phyloP scores from a whole-genome alignment of 371 early-diverging fungal genomes.

The Mucor saturninus region DNA sequence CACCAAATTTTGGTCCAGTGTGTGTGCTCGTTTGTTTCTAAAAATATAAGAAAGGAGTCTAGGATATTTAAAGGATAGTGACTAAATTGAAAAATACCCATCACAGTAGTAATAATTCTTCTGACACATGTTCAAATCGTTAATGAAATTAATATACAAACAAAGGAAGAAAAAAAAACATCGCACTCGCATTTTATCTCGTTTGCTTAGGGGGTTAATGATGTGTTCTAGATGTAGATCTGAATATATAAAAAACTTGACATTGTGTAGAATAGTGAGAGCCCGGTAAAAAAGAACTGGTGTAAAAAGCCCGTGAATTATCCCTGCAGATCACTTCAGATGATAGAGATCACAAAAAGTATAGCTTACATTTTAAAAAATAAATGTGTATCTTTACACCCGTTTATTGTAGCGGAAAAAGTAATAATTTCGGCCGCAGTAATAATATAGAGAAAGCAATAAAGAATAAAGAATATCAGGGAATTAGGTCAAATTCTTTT shows the following conservation, averaged over 20 bases:
- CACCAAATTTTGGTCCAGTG: too few species aligned
- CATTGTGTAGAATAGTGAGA: neutral
- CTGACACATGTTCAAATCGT: conserved; percentile 1
- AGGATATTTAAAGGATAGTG: too few species aligned
- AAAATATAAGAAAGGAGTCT: too few species aligned
- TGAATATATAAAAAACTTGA: neutral
- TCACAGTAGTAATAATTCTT: neutral
- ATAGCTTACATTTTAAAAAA: neutral
- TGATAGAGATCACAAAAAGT: neutral
- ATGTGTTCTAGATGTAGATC: neutral
- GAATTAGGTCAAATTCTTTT: neutral
- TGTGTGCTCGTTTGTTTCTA: too few species aligned
- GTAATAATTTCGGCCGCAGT: too few species aligned
- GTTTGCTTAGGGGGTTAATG: neutral
- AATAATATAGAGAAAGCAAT: too few species aligned
- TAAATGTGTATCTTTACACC: neutral
- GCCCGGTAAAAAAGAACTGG: neutral
- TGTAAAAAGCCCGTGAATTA: conserved; percentile 6
- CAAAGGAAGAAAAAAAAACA: neutral
- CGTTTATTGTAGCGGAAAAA: too few species aligned
- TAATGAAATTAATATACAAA: conserved; percentile 4
- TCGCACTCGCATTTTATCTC: neutral
- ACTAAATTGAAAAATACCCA: neutral
- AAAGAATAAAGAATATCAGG: too few species aligned
- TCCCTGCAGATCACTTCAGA: conserved; percentile 7